phyloP scores from a whole-genome alignment of 306 rosid species.

The Fragaria vesca region DNA sequence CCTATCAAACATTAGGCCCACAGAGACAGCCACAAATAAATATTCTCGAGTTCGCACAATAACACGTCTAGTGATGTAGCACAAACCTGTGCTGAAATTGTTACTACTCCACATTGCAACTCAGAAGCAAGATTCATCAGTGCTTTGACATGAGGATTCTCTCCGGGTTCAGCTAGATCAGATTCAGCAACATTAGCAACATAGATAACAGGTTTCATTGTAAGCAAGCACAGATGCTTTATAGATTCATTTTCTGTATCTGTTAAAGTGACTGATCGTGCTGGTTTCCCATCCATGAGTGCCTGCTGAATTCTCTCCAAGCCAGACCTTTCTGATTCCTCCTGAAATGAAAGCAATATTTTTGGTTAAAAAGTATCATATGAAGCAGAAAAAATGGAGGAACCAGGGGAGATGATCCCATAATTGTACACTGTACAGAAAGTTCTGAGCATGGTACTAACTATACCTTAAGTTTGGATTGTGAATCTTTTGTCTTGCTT shows the following conservation, averaged over 20 bases:
- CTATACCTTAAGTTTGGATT: constrained; percentile 72
- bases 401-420: neutral
- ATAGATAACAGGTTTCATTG: constrained; percentile 85
- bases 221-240: constrained; percentile 84
- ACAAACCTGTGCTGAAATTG: constrained; percentile 90
- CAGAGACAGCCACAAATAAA: constrained; percentile 1
- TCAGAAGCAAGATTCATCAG: constrained; percentile 70
- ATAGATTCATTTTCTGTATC: constrained; percentile 72
- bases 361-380: neutral
- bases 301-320: constrained; percentile 74
- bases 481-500: constrained; percentile 82
- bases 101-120: constrained; percentile 77
- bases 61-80: constrained; percentile 13
- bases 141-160: constrained; percentile 56
- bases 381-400: neutral
- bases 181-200: constrained; percentile 96
- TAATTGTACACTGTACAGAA: constrained; percentile 3
- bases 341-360: constrained; percentile 40
- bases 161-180: constrained; percentile 74
- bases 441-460: neutral
- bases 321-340: constrained; percentile 83
- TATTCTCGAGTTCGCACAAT: neutral
- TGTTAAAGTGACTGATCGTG: constrained; percentile 81
- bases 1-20: neutral
- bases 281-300: constrained; percentile 93